phyloP scores from a whole-genome alignment of 331 rosid species.

The Malus hybrid region DNA sequence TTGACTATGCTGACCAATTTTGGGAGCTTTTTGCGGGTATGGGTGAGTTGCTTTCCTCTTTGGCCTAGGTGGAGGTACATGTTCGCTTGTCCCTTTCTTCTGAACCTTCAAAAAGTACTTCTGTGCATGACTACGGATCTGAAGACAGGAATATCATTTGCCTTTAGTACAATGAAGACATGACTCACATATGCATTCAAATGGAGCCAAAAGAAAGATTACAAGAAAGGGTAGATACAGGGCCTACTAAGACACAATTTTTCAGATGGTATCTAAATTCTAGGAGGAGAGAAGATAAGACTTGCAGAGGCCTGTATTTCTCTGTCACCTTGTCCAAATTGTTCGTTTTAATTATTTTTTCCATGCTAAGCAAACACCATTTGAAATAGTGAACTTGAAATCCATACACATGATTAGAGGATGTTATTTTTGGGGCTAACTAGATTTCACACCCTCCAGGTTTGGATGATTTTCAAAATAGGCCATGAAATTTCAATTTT shows the following conservation, averaged over 20 bases:
- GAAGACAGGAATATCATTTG: slow-evolving; percentile 6
- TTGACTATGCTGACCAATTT: slow-evolving; percentile 38
- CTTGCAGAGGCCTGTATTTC: background rate
- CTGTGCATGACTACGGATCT: slow-evolving; percentile 98
- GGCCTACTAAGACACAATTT: background rate
- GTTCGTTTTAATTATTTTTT: background rate
- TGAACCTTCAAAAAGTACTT: slow-evolving; percentile 91
- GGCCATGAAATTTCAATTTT: too few relatives aligned
- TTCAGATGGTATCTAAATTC: background rate
- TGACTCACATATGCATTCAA: background rate
- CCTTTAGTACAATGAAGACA: background rate
- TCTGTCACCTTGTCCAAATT: background rate
- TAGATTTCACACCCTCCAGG: too few relatives aligned
- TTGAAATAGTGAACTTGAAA: background rate
- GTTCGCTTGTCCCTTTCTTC: slow-evolving; percentile 81
- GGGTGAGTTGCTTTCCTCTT: slow-evolving; percentile 95
- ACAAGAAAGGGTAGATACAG: background rate
- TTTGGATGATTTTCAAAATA: too few relatives aligned
- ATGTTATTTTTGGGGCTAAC: background rate
- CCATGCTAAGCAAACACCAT: background rate
- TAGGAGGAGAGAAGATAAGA: background rate
- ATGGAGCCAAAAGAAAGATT: background rate
- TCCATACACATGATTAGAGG: background rate
- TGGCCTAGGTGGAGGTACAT: slow-evolving; percentile 95
- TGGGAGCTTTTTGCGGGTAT: slow-evolving; percentile 92